These are phyloP conservation scores for Euphorbia schlechtendalii DNA, from an alignment of 441 rosid species.

Conservation along the genomic window DNA sequence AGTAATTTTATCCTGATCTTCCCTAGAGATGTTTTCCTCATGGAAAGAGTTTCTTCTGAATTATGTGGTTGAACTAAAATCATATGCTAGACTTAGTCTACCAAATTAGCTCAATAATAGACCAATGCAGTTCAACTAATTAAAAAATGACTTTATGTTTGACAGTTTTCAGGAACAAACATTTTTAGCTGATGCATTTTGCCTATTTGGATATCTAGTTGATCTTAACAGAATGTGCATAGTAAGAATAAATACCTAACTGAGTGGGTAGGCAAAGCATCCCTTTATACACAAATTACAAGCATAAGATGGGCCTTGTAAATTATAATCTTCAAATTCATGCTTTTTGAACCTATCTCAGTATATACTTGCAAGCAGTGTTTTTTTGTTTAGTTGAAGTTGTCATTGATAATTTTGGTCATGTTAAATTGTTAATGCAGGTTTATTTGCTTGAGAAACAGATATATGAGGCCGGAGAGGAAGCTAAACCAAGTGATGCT, in stretches of 20 bases:
- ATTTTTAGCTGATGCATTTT: not conserved
- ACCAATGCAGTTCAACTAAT: not conserved
- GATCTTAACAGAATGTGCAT: not conserved
- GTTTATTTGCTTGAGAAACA: conserved; percentile 70
- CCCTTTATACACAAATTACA: not conserved
- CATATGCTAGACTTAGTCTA: not conserved
- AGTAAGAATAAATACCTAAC: not conserved
- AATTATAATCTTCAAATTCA: not conserved
- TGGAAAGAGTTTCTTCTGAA: not conserved
- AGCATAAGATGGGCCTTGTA: not conserved
- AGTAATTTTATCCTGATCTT: not conserved
- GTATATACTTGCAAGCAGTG: not conserved
- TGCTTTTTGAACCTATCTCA: not conserved
- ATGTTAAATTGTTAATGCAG: conserved; percentile 31
- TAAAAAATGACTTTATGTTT: not conserved
- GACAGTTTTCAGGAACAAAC: not conserved
- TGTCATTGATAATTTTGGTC: conserved; percentile 11
- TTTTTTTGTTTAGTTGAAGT: not conserved
- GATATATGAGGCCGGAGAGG: conserved; percentile 49
- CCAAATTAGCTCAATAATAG: too few relatives aligned
- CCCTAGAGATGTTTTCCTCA: not conserved
- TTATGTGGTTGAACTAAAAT: not conserved
- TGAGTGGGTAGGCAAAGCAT: not conserved
- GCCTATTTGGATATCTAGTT: not conserved
- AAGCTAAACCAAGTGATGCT: conserved; percentile 37